These are phyloP conservation scores for Russula virescens DNA, from an alignment of 768 basidiomycete species.

Conservation along the genomic window DNA sequence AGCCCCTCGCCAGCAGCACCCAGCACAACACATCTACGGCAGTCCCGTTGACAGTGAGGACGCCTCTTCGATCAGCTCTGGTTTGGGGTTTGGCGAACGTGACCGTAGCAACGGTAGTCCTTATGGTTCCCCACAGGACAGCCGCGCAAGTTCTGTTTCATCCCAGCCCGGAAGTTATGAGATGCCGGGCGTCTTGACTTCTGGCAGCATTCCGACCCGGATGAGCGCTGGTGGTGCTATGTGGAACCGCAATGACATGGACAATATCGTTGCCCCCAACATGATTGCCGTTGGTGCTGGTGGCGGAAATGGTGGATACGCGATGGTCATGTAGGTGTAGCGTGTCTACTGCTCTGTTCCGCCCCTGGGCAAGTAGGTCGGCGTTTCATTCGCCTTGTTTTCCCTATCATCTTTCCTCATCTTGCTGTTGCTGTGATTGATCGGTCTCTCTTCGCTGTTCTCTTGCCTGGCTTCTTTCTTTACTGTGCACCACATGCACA, in stretches of 20 bases:
- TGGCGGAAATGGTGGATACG: slow-evolving; percentile 35
- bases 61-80: slow-evolving; percentile 36
- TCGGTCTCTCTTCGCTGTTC: background rate
- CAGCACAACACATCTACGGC: slow-evolving; percentile 29
- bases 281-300: slow-evolving; percentile 33
- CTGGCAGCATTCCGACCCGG: slow-evolving; percentile 15
- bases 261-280: slow-evolving; percentile 30
- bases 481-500: slow-evolving; percentile 11
- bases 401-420: background rate
- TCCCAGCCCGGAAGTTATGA: slow-evolving; percentile 34
- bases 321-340: slow-evolving; percentile 34
- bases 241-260: slow-evolving; percentile 29
- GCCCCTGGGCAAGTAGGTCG: background rate
- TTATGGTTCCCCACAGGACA: slow-evolving; percentile 31
- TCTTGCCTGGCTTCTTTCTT: slow-evolving; percentile 2
- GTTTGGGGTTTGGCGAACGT: slow-evolving; percentile 27
- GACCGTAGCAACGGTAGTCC: slow-evolving; percentile 36
- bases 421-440: slow-evolving; percentile 12
- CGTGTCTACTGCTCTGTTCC: background rate
- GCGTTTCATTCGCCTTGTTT: background rate
- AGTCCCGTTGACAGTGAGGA: slow-evolving; percentile 37
- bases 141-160: slow-evolving; percentile 22
- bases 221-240: slow-evolving; percentile 29
- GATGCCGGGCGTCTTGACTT: slow-evolving; percentile 28
- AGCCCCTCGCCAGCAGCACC: slow-evolving; percentile 31